These are phyloP conservation scores for Carex parvula DNA, from an alignment of 176 grass and related monocot genomes.

Conservation along the genomic window DNA sequence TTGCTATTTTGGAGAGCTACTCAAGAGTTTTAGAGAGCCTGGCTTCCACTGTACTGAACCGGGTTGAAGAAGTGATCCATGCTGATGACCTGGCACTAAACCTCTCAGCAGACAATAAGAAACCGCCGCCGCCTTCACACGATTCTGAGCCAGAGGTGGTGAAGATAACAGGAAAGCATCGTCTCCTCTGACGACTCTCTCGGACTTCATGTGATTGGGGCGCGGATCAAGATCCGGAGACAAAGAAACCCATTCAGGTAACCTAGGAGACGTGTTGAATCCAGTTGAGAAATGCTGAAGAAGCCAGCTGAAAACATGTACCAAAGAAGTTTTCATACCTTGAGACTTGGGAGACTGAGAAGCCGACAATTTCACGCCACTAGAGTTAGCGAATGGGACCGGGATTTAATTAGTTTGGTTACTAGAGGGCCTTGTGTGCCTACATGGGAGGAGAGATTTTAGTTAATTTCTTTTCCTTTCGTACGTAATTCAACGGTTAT, in stretches of 20 bases:
- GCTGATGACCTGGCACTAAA: slow-evolving; percentile 47
- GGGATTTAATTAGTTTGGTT: slow-evolving; percentile 23
- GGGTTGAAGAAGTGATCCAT: slow-evolving; percentile 78
- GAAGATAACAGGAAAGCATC: slow-evolving; percentile 20
- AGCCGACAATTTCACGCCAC: slow-evolving; percentile 52
- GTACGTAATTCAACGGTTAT: not conserved
- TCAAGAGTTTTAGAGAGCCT: slow-evolving; percentile 88
- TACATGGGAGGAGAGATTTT: slow-evolving; percentile 5
- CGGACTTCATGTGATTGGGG: slow-evolving; percentile 82
- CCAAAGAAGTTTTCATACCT: slow-evolving; percentile 66
- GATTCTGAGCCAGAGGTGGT: slow-evolving; percentile 10
- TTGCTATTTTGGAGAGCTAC: slow-evolving; percentile 82
- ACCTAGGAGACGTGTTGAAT: slow-evolving; percentile 18
- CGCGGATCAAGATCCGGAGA: slow-evolving; percentile 29
- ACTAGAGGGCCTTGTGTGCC: not conserved
- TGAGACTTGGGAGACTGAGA: slow-evolving; percentile 48
- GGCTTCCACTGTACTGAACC: slow-evolving; percentile 83
- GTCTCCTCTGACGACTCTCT: slow-evolving; percentile 48
- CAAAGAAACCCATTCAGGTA: slow-evolving; percentile 22
- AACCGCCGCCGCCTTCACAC: not conserved
- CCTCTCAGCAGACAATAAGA: slow-evolving; percentile 31
- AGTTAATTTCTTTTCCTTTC: slow-evolving; percentile 22
- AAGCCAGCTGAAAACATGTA: slow-evolving; percentile 58
- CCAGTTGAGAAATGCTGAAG: slow-evolving; percentile 60
- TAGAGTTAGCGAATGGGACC: slow-evolving; percentile 27